Evolutionary conservation across 352 stramenopile species (phyloP).

Genomic region (Pythium scleroteichum): DNA sequence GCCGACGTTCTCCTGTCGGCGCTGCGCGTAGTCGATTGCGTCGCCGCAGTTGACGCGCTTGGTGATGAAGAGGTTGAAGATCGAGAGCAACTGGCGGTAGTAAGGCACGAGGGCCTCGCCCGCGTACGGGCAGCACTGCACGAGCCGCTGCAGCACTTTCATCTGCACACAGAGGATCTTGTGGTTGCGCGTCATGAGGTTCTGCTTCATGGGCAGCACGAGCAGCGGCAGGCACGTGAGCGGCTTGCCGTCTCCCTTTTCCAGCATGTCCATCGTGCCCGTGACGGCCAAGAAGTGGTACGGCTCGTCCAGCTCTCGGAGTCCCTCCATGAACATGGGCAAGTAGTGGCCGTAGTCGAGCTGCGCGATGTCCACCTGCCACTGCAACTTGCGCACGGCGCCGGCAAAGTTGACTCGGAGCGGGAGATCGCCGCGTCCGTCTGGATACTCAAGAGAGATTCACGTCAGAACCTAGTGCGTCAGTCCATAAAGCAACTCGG

Average conservation of each 20-base stretch:
- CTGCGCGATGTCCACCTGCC: conserved; percentile 59
- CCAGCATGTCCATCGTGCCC: conserved; percentile 81
- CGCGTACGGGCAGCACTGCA: conserved; percentile 68
- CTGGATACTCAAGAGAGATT: no score
- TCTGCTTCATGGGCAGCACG: conserved; percentile 82
- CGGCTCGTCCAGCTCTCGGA: conserved; percentile 84
- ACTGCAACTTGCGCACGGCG: conserved; percentile 74
- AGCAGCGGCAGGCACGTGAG: conserved; percentile 54
- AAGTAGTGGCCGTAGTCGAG: conserved; percentile 89
- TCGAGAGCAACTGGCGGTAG: conserved; percentile 90
- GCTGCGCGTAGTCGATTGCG: conserved; percentile 92
- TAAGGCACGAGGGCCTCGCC: conserved; percentile 91
- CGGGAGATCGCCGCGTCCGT: conserved; percentile 71
- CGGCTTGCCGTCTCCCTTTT: conserved; percentile 65
- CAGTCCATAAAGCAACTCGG: no score
- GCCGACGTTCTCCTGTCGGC: conserved; percentile 86
- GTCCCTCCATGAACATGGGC: conserved; percentile 91
- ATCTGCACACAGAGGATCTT: conserved; percentile 76
- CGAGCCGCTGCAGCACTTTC: conserved; percentile 75
- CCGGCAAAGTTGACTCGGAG: conserved; percentile 75
- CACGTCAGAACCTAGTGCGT: no score
- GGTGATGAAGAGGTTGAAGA: conserved; percentile 92
- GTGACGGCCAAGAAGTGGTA: conserved; percentile 85
- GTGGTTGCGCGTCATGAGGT: conserved; percentile 80
- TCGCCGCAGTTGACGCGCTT: conserved; percentile 93